These are phyloP conservation scores for Wallacemonas sp. DNA, from an alignment of 208 protist species.

Conservation along the genomic window DNA sequence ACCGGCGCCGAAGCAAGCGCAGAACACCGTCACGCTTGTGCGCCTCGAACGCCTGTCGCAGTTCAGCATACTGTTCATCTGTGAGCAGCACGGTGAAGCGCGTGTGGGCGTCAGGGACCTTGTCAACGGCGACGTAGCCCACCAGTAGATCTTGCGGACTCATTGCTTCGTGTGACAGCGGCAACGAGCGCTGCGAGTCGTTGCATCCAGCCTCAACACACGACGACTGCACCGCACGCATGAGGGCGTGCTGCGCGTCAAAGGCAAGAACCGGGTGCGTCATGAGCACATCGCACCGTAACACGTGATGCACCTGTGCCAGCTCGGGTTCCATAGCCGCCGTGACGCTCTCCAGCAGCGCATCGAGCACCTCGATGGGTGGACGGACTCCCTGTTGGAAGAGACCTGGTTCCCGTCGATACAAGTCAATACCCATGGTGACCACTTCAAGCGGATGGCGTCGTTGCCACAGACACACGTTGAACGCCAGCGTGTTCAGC, in stretches of 20 bases:
- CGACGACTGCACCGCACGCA: slow-evolving; percentile 19
- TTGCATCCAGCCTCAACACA: not conserved
- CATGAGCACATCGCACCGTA: slow-evolving; percentile 80
- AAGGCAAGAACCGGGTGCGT: slow-evolving; percentile 40
- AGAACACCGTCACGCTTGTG: slow-evolving; percentile 62
- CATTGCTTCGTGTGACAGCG: slow-evolving; percentile 9
- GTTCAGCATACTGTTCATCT: slow-evolving; percentile 24
- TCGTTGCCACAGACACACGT: slow-evolving; percentile 77
- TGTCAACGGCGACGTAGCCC: slow-evolving; percentile 6
- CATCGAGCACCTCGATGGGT: slow-evolving; percentile 21
- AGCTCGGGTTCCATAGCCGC: slow-evolving; percentile 20
- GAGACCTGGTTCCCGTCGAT: slow-evolving; percentile 11
- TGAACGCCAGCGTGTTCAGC: slow-evolving; percentile 38
- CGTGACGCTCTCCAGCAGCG: slow-evolving; percentile 50
- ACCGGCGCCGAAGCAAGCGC: slow-evolving; percentile 16
- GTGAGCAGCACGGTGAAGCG: slow-evolving; percentile 15
- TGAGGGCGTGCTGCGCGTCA: slow-evolving; percentile 37
- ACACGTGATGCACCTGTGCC: slow-evolving; percentile 26
- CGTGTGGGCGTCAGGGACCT: not conserved
- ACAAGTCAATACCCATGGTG: slow-evolving; percentile 31
- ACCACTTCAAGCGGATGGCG: slow-evolving; percentile 59
- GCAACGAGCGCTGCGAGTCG: not conserved
- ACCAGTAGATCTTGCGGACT: slow-evolving; percentile 20
- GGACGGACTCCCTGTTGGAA: slow-evolving; percentile 5
- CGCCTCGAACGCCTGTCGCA: slow-evolving; percentile 58